Evolutionary conservation across 257 asterid genomes (phyloP), one percentile per base, ranked within the genome.

Genomic region (Petunia secreta): DNA sequence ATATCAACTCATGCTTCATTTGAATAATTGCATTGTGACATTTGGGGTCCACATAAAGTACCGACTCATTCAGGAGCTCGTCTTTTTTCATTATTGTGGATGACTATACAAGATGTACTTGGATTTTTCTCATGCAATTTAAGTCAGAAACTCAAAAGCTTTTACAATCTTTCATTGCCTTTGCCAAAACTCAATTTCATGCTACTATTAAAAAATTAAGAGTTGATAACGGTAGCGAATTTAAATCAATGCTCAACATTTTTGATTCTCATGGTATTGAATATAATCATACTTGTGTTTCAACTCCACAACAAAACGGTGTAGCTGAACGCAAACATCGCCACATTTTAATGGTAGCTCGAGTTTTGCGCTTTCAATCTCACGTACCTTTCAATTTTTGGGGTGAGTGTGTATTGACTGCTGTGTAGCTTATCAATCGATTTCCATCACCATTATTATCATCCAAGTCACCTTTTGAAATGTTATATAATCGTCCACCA

Each of bases 21-120:
- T 79, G 67, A 78, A 8, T 41, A 69, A n/a, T 55, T 68, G 4
- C 60, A 77, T 59, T 36, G 52, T 81, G 80, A 81, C 40, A 50
- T 81, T 73, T 81, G 78, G 84, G 78, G 78, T 14, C 80, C 75
- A 1, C 75, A 79, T 2, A 11, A 5, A 62, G 10, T 50, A 11
- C 55, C 63, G n/a, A 69, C 63, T n/a, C 75, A 60, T 15, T 44
- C 14, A 0, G 38, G 53, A 43, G 4, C 6, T 8, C 43, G 59
- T 57, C 7, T 77, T 77, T 40, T 4, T 77, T 8, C 25, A 77
- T 71, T 52, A 16, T 59, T 39, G 58, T 41, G 16, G 80, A 77
- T 77, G 71, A 59, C 16, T 77, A 4, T 77, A 55, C 71, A 1
- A 63, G 34, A 6, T 55, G 16, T 43, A 71, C 77, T n/a, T 25